Evolutionary conservation across 1,284 basidiomycete genomes (phyloP), one percentile per base, ranked within the genome.

Genomic region (Peniophora sp.): DNA sequence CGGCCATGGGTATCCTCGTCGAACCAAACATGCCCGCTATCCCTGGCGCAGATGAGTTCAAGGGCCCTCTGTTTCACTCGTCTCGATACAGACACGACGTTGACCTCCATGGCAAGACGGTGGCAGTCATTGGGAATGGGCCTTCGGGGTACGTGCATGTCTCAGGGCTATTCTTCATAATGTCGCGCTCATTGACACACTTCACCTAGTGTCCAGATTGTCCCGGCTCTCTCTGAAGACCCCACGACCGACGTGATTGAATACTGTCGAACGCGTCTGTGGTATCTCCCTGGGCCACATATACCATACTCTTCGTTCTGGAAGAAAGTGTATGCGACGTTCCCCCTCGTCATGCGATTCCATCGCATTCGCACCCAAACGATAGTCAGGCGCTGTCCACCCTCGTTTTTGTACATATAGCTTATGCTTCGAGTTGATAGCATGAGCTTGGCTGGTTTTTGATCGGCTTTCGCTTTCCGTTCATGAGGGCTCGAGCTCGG

Each of bases 211-310:
- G 62, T 69, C 1, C 75, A 78, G 50, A 67, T 77, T 43, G 56
- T 77, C 3, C 75, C 76, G 1, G 55, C 62, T 3, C 71, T 79
- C 23, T 61, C 70, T 0, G 57, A 72, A 50, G 69, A 71, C 43
- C 65, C 69, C 9, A 61, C 56, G 2, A 65, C 71, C 2, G 52
- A 67, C 25, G 64, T 80, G 22, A 64, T 67, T 0, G 69, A 78
- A 38, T 77, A 77, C 55, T 70, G 69, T 56, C 68, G 74, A 11
- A 73, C 71, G 2, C 69, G 72, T 1, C 68, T 66, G 46, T 79
- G 75, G 75, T 62, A 71, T 24, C 14, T 73, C 1, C 67, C 70
- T 3, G 60, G 64, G 2, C 46, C 50, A 16, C 68, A 67, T 25
- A 51, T 49, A 20, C 47, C 58, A 14, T 73, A 71, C 54, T 65